Evolutionary conservation across 2,329 filamentous ascomycete species (phyloP).

Genomic region (Arthrinium puccinioides): DNA sequence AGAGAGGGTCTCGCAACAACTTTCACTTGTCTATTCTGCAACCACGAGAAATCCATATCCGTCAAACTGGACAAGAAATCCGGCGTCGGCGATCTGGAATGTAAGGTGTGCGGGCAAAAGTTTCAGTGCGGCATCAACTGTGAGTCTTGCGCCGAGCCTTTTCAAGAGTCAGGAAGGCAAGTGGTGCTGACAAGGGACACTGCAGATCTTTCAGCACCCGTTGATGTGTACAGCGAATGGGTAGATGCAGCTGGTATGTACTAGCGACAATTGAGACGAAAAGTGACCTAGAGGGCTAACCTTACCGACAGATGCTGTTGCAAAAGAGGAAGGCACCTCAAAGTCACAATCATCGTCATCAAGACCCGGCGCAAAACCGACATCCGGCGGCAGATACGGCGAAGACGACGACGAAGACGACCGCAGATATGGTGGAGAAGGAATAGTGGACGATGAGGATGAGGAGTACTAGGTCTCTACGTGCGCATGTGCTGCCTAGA

Average conservation of each 20-base stretch:
- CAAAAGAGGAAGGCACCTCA: slow-evolving; percentile 30
- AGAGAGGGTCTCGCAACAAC: slow-evolving; percentile 66
- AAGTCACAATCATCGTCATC: slow-evolving; percentile 3
- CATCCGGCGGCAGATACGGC: slow-evolving; percentile 13
- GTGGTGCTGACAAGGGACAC: background rate
- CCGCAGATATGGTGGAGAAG: slow-evolving; percentile 44
- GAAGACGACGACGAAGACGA: slow-evolving; percentile 44
- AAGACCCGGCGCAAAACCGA: slow-evolving; percentile 13
- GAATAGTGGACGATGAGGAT: slow-evolving; percentile 46
- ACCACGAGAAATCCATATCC: slow-evolving; percentile 86
- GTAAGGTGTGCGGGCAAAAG: slow-evolving; percentile 87
- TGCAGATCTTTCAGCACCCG: slow-evolving; percentile 76
- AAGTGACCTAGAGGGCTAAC: slow-evolving; percentile 7
- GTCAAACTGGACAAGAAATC: slow-evolving; percentile 93
- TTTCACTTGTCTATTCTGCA: slow-evolving; percentile 98
- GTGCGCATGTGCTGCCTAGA: too few species aligned
- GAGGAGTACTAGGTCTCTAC: slow-evolving; percentile 47
- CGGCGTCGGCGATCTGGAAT: slow-evolving; percentile 76
- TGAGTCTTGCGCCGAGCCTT: slow-evolving; percentile 29
- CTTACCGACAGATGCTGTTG: slow-evolving; percentile 37
- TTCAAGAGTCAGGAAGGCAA: slow-evolving; percentile 25
- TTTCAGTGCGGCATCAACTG: slow-evolving; percentile 94
- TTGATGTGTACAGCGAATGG: slow-evolving; percentile 98
- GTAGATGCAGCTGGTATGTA: slow-evolving; percentile 69
- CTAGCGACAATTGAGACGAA: slow-evolving; percentile 4